Percentiles rank a stretch among this genome's conserved stretches.
These are phyloP conservation scores for Chenopodium berlandieri DNA, from an alignment of 148 eudicot species.

Conservation along the genomic window DNA sequence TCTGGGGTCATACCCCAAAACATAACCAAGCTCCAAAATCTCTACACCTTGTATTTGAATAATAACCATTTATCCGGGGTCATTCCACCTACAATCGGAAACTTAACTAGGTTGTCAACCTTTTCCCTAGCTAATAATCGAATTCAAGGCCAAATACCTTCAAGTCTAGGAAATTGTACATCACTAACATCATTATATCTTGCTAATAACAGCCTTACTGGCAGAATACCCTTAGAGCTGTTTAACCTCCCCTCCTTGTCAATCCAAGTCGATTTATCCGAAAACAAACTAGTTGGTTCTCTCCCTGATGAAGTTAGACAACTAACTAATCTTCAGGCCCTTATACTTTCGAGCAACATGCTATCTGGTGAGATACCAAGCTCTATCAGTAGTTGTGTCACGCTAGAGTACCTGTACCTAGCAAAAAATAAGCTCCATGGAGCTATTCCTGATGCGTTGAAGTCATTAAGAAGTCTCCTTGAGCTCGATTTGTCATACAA, in stretches of 20 bases:
- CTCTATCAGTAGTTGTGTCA: conserved; percentile 26
- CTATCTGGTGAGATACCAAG: conserved; percentile 37
- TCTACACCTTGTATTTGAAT: no score
- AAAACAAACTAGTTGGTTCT: conserved; percentile 33
- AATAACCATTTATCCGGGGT: conserved; percentile 30
- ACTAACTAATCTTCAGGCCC: conserved; percentile 19
- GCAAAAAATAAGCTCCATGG: conserved; percentile 34
- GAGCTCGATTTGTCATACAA: conserved; percentile 37
- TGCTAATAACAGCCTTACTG: conserved; percentile 30
- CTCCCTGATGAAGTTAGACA: conserved; percentile 32
- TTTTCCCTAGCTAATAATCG: conserved; percentile 20
- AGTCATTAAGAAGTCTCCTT: conserved; percentile 19
- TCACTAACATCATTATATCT: conserved; percentile 25
- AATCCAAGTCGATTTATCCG: conserved; percentile 14
- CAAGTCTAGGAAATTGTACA: conserved; percentile 33
- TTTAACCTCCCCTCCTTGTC: conserved; percentile 19
- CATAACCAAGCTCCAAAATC: conserved; percentile 15
- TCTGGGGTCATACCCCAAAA: conserved; percentile 32
- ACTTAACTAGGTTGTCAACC: conserved; percentile 20
- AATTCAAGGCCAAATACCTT: conserved; percentile 37
- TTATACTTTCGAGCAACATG: conserved; percentile 26
- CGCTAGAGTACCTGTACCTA: conserved; percentile 25
- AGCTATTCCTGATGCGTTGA: conserved; percentile 11
- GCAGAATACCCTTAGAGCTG: conserved; percentile 36
- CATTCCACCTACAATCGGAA: conserved; percentile 40